Percentiles rank a stretch among this genome's conserved stretches.
Conservation (phyloP, 1,139 yeast species). For the Candida freyschussii region DNA sequence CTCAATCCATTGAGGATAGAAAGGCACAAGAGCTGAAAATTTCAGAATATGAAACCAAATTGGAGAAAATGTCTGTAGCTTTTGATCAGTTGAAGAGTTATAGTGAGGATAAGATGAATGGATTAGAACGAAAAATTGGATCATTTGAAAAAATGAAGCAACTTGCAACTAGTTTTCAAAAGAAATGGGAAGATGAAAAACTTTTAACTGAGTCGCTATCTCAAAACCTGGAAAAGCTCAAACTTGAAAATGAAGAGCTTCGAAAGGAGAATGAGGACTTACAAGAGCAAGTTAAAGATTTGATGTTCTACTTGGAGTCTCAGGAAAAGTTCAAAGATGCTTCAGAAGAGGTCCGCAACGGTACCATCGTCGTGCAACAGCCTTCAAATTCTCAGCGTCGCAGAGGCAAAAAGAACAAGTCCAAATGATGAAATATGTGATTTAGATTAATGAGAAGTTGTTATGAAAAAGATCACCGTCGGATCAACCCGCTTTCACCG, state of each 20-base stretch:
- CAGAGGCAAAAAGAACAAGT: conserved; percentile 1
- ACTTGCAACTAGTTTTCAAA: conserved; percentile 26
- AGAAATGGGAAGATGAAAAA: conserved; percentile 42
- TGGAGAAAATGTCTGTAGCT: conserved; percentile 22
- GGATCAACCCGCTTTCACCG: too few relatives aligned
- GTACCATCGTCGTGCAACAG: conserved; percentile 46
- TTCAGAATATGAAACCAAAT: conserved; percentile 28
- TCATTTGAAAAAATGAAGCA: conserved; percentile 29
- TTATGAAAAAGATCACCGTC: not conserved
- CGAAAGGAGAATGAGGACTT: conserved; percentile 45
- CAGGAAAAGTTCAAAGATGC: conserved; percentile 69
- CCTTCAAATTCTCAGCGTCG: conserved; percentile 2
- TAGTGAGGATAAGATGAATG: conserved; percentile 3
- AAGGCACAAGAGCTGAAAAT: conserved; percentile 36
- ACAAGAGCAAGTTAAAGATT: conserved; percentile 67
- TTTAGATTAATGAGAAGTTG: not conserved
- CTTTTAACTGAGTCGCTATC: conserved; percentile 53
- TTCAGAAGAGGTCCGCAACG: conserved; percentile 66
- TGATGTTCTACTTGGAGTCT: conserved; percentile 77
- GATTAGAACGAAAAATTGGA: conserved; percentile 29
- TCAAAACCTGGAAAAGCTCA: conserved; percentile 48
- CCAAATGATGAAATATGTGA: conserved; percentile 1
- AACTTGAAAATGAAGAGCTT: conserved; percentile 33
- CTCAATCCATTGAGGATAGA: conserved; percentile 9
- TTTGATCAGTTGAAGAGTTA: conserved; percentile 28